phyloP scores from a whole-genome alignment of 768 basidiomycete genomes.

The Gloeopeniophorella convolvens region DNA sequence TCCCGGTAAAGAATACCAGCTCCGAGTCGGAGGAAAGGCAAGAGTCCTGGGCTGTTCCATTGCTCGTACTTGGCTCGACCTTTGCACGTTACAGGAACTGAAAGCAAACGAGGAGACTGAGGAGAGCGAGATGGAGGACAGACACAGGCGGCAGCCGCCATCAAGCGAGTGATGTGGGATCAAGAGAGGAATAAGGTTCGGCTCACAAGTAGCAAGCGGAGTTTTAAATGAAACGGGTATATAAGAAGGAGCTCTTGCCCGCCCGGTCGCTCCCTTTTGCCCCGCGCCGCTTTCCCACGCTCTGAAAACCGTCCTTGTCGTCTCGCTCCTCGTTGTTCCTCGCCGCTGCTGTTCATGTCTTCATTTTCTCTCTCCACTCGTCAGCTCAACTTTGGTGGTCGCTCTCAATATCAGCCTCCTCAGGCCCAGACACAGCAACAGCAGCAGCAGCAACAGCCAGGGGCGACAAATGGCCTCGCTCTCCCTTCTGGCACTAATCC shows the following conservation, averaged over 20 bases:
- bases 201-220: conserved; percentile 7
- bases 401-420: conserved; percentile 38
- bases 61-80: too few species aligned
- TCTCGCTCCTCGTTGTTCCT: conserved; percentile 6
- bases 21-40: not conserved
- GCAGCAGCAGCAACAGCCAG: conserved; percentile 32
- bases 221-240: conserved; percentile 16
- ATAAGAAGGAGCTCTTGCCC: conserved; percentile 3
- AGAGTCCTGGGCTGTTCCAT: not conserved
- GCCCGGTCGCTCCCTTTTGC: not conserved
- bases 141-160: not conserved
- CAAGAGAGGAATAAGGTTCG: conserved; percentile 22
- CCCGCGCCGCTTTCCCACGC: conserved; percentile 21
- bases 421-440: conserved; percentile 36
- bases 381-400: conserved; percentile 71
- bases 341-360: conserved; percentile 32
- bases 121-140: not conserved
- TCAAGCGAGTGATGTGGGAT: conserved; percentile 17
- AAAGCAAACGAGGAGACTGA: not conserved
- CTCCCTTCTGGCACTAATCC: conserved; percentile 39
- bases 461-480: conserved; percentile 49
- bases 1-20: not conserved
- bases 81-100: not conserved
- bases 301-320: conserved; percentile 4
- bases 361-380: conserved; percentile 66